Conservation (phyloP, 495 filamentous ascomycete genomes). For the Penicillium crystallinum region DNA sequence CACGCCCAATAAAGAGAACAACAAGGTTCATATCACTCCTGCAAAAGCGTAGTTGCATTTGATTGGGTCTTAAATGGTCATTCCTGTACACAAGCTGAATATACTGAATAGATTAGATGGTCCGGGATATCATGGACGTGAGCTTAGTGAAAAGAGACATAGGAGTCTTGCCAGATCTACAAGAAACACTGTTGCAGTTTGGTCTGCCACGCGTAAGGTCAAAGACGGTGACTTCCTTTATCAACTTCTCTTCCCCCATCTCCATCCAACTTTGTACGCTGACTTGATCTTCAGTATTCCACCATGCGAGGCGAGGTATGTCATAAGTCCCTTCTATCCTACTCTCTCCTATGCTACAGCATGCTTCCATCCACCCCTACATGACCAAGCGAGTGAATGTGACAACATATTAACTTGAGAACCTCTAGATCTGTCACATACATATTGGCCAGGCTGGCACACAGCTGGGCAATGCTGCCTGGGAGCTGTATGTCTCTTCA, state of each 20-base stretch:
- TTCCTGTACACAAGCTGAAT: too few relatives aligned
- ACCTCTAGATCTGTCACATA: slow-evolving; percentile 70
- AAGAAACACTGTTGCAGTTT: background rate
- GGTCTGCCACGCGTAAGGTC: background rate
- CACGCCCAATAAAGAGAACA: background rate
- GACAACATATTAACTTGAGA: background rate
- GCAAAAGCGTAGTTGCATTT: too few relatives aligned
- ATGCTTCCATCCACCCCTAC: background rate
- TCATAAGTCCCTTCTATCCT: background rate
- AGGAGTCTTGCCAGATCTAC: background rate
- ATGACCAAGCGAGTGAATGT: background rate
- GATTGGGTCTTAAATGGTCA: too few relatives aligned
- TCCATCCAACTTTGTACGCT: background rate
- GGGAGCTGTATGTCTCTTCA: slow-evolving; percentile 78
- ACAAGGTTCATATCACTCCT: background rate
- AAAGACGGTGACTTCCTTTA: background rate
- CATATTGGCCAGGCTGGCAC: slow-evolving; percentile 91
- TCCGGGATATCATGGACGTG: too few relatives aligned
- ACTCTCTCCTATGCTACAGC: background rate
- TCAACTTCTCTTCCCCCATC: background rate
- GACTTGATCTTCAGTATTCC: background rate
- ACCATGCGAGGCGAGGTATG: slow-evolving; percentile 4
- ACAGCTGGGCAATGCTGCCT: slow-evolving; percentile 90
- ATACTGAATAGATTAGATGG: too few relatives aligned
- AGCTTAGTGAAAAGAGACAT: background rate